Evolutionary conservation across 768 basidiomycete genomes (phyloP).

Genomic region (Collybiopsis confluens): DNA sequence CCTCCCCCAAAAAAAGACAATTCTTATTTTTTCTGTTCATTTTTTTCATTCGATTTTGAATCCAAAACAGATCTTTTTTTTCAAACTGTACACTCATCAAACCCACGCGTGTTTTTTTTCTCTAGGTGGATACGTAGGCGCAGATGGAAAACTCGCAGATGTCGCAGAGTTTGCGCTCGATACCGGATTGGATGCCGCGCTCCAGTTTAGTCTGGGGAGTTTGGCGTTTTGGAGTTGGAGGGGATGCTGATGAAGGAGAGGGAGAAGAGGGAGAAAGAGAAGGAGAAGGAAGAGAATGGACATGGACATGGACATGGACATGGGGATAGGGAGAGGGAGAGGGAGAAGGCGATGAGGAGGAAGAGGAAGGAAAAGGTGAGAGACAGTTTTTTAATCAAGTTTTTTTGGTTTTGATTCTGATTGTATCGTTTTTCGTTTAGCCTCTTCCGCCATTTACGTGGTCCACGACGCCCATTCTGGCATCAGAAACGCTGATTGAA

Average conservation of each 20-base stretch:
- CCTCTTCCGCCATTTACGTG: constrained; percentile 74
- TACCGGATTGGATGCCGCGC: background rate
- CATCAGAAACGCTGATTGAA: constrained; percentile 78
- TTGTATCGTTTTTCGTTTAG: background rate
- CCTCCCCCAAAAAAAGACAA: too few relatives aligned
- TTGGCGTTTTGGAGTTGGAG: background rate
- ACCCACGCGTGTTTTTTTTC: too few relatives aligned
- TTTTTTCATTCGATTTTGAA: too few relatives aligned
- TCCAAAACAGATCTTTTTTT: too few relatives aligned
- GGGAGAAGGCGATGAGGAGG: constrained; percentile 75
- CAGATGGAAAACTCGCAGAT: background rate
- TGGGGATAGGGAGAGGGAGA: constrained; percentile 21
- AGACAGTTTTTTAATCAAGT: background rate
- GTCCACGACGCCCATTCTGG: constrained; percentile 76
- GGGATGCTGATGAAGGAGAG: background rate
- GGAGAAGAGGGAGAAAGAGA: background rate
- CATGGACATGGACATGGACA: background rate
- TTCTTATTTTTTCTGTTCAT: too few relatives aligned
- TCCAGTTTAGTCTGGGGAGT: constrained; percentile 1
- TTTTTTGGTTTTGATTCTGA: background rate
- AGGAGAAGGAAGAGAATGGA: background rate
- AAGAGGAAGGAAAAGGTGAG: constrained; percentile 67
- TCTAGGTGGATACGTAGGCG: background rate
- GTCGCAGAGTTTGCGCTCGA: background rate
- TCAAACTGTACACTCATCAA: too few relatives aligned